phyloP scores from a whole-genome alignment of 208 protist species.

The Crithidia brevicula region DNA sequence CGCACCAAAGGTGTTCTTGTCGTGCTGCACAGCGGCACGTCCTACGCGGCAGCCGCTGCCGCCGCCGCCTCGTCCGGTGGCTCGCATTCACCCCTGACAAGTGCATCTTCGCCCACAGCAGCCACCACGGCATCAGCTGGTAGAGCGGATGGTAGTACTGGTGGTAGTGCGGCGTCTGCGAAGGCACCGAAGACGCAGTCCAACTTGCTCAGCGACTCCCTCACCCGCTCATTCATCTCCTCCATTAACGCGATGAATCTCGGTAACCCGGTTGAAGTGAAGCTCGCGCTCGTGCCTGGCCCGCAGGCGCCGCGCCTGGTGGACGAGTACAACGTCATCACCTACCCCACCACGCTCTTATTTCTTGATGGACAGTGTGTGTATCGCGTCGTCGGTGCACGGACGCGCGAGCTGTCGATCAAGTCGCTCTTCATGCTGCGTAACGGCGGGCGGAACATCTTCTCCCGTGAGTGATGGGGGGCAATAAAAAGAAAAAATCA shows the following conservation, averaged over 20 bases:
- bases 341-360: slow-evolving; percentile 75
- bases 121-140: not conserved
- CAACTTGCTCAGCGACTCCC: slow-evolving; percentile 46
- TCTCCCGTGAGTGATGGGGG: slow-evolving; percentile 53
- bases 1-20: slow-evolving; percentile 65
- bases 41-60: slow-evolving; percentile 15
- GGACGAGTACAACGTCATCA: slow-evolving; percentile 73
- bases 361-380: slow-evolving; percentile 78
- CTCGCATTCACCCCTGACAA: slow-evolving; percentile 14
- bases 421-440: slow-evolving; percentile 87
- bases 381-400: slow-evolving; percentile 66
- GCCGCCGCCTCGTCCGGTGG: slow-evolving; percentile 2
- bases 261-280: slow-evolving; percentile 76
- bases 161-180: not conserved
- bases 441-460: slow-evolving; percentile 71
- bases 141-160: not conserved
- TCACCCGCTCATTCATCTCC: slow-evolving; percentile 80
- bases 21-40: slow-evolving; percentile 64
- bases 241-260: slow-evolving; percentile 82
- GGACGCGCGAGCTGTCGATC: slow-evolving; percentile 75
- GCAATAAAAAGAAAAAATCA: not conserved
- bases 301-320: slow-evolving; percentile 61
- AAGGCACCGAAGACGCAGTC: slow-evolving; percentile 8
- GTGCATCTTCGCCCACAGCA: not conserved
- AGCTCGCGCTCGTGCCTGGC: slow-evolving; percentile 78